These are phyloP conservation scores for Candida maltosa DNA, from an alignment of 805 yeast species.

Conservation along the genomic window DNA sequence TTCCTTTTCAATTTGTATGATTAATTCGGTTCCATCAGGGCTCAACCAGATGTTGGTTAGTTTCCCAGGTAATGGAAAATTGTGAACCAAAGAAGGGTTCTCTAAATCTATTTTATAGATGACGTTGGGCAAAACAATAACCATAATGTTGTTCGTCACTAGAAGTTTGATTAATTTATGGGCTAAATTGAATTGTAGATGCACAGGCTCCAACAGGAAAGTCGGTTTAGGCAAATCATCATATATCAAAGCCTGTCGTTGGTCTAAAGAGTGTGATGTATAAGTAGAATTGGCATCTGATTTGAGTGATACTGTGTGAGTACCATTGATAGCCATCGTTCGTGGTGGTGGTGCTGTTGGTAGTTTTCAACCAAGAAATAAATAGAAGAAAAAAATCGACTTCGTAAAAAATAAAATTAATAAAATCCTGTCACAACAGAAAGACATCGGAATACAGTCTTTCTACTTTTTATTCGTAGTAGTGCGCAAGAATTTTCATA, in stretches of 20 bases:
- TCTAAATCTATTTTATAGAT: conserved; percentile 29
- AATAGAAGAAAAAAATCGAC: no score
- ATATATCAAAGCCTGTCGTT: conserved; percentile 8
- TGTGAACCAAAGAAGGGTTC: conserved; percentile 30
- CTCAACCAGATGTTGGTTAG: conserved; percentile 34
- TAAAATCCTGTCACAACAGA: no score
- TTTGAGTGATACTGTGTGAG: no score
- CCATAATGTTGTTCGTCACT: conserved; percentile 36
- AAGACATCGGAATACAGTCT: no score
- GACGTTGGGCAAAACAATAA: conserved; percentile 19
- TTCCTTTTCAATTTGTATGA: conserved; percentile 22
- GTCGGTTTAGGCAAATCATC: conserved; percentile 14
- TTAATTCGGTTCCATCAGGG: conserved; percentile 33
- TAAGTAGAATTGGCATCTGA: conserved; percentile 6
- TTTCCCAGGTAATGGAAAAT: conserved; percentile 17
- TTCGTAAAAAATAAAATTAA: no score
- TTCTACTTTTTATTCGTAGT: no score
- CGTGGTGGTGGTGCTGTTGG: no score
- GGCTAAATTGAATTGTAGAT: conserved; percentile 33
- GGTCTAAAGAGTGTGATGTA: conserved; percentile 9
- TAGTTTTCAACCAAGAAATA: no score
- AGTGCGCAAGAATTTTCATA: no score
- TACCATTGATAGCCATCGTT: no score
- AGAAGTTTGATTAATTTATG: conserved; percentile 20
- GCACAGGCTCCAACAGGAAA: conserved; percentile 35